Percentiles rank a stretch among this genome's conserved stretches.
Evolutionary conservation across 1,139 yeast species (phyloP).

Genomic region (Protomyces pachydermus): DNA sequence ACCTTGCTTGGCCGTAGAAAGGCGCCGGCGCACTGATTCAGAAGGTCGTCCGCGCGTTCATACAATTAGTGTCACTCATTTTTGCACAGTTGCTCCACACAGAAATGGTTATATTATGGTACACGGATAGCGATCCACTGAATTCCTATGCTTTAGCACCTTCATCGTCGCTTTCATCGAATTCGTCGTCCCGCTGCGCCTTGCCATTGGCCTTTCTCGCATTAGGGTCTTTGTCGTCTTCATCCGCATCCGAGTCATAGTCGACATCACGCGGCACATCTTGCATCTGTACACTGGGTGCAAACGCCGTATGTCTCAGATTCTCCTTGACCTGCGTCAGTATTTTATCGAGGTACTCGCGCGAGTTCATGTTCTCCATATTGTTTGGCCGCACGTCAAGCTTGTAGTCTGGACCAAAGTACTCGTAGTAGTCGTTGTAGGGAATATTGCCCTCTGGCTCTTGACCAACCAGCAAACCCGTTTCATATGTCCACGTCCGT

Average conservation of each 20-base stretch:
- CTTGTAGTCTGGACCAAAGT: conserved; percentile 92
- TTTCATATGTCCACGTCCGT: conserved; percentile 92
- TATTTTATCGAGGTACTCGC: conserved; percentile 84
- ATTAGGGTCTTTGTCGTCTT: conserved; percentile 44
- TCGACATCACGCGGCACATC: conserved; percentile 83
- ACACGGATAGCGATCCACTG: too few relatives aligned
- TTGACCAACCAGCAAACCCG: conserved; percentile 79
- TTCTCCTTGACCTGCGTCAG: conserved; percentile 70
- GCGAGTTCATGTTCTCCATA: conserved; percentile 93
- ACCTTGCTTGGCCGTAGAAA: conserved; percentile 74
- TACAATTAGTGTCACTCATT: background rate
- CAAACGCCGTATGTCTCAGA: conserved; percentile 82
- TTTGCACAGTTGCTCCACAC: background rate
- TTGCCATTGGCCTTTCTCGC: conserved; percentile 17
- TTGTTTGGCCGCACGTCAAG: conserved; percentile 90
- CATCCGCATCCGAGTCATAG: conserved; percentile 61
- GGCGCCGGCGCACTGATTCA: conserved; percentile 37
- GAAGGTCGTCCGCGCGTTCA: background rate
- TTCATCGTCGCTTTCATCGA: background rate
- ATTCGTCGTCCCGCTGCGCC: conserved; percentile 4
- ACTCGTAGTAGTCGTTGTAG: conserved; percentile 92
- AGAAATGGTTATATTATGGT: too few relatives aligned
- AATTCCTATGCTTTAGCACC: background rate
- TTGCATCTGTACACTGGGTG: conserved; percentile 93
- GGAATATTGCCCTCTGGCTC: conserved; percentile 78